A percentile compares a stretch with the other conserved stretches of the same genome.
These are phyloP conservation scores for Chrysopogon serrulatus DNA, from an alignment of 176 grass and related monocot species.

Conservation along the genomic window DNA sequence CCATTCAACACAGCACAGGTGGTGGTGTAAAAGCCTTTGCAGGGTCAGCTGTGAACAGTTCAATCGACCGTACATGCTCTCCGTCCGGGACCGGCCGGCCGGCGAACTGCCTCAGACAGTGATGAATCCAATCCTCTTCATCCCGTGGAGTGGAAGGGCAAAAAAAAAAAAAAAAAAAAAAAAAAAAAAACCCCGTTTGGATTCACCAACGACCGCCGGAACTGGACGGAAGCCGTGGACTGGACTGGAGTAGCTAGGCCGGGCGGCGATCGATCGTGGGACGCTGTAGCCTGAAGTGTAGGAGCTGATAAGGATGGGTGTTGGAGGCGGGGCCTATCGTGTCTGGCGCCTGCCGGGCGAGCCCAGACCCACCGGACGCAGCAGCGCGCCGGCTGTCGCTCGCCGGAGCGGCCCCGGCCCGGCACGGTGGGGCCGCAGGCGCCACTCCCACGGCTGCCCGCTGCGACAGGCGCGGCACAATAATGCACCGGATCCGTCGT, in stretches of 20 bases:
- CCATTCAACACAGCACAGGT: background rate
- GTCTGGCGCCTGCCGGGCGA: slow-evolving; percentile 28
- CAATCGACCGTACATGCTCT: too few relatives aligned
- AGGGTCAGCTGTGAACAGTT: background rate
- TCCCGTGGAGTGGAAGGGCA: too few relatives aligned
- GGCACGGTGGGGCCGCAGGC: slow-evolving; percentile 30
- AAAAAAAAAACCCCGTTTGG: too few relatives aligned
- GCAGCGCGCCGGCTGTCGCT: background rate
- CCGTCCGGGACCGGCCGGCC: background rate
- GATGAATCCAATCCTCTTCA: background rate
- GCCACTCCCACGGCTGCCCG: background rate
- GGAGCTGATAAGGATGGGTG: slow-evolving; percentile 8
- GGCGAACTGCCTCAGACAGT: too few relatives aligned
- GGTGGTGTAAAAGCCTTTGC: background rate
- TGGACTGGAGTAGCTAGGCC: too few relatives aligned
- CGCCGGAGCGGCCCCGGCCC: slow-evolving; percentile 3
- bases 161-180: too few relatives aligned
- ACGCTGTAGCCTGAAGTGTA: background rate
- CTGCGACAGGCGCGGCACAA: background rate
- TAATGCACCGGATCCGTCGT: background rate
- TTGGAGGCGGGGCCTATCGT: slow-evolving; percentile 14
- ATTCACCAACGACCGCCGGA: too few relatives aligned
- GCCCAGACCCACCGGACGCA: background rate
- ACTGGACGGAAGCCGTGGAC: too few relatives aligned
- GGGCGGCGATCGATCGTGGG: background rate